Evolutionary conservation across 2,329 filamentous ascomycete species (phyloP), one percentile per base, ranked within the genome.

Genomic region (Alternaria panax): DNA sequence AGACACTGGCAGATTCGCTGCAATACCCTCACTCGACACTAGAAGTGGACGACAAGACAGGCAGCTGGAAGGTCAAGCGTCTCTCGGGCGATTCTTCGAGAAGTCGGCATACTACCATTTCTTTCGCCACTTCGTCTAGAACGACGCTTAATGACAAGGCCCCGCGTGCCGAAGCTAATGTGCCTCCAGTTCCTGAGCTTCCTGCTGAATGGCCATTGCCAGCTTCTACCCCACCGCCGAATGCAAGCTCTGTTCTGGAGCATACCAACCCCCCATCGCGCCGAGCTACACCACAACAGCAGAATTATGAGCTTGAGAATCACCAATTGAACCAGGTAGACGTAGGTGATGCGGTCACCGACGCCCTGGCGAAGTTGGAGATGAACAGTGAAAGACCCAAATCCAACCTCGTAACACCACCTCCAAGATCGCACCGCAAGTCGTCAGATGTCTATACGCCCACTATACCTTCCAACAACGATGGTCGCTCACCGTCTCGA

Each of bases 1-100:
- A 64, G 16, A 74, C 75, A 24, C 57, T 77, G 47, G 74, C 74
- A 12, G 74, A 76, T 42, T 76, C 74, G 8, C 65, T 77, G 7
- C 65, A 65, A 46, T 77, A 72, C 41, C 70, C 67, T 12, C 71
- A 70, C 7, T 73, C 73, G 0, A 69, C 72, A n/a, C 62, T 76
- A n/a, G 69, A 72, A 48, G 66, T 75, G 14, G 73, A 76, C 42
- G 51, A 63, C 12, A 73, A 67, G 42, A 75, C 72, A 9, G 74
- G 75, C 4, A 56, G 63, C 25, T 77, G 69, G 68, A 77, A 76
- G 40, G 61, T 76, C 51, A 77, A 71, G 58, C 69, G 72, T 12
- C 56, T 64, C 5, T 75, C 71, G 4, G 53, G 46, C n/a, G 56
- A 63, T 1, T 68, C 68, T 7, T 48, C 51, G 7, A 56, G 57